Evolutionary conservation across 2,329 filamentous ascomycete species (phyloP).

Genomic region (Trichoderma semiorbis): DNA sequence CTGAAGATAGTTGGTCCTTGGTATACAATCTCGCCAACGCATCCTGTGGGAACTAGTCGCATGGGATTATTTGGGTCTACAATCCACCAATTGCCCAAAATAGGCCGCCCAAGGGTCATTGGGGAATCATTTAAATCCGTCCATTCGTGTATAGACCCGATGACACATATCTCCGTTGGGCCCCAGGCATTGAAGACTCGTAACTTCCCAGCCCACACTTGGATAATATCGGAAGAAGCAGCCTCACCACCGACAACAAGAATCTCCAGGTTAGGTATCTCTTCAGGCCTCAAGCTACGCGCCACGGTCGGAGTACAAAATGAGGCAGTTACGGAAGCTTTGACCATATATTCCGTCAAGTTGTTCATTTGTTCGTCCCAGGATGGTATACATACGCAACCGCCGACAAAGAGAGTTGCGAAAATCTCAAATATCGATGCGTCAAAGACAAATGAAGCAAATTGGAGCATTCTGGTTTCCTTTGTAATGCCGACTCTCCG

Average conservation of each 20-base stretch:
- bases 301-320: slow-evolving; percentile 6
- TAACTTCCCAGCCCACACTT: neutral
- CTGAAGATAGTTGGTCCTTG: neutral
- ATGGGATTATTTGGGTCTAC: slow-evolving; percentile 6
- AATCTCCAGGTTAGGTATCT: neutral
- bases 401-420: neutral
- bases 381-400: slow-evolving; percentile 20
- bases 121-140: neutral
- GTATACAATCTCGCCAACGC: neutral
- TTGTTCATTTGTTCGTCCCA: slow-evolving; percentile 16
- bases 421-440: slow-evolving; percentile 17
- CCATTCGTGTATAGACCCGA: slow-evolving; percentile 2
- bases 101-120: neutral
- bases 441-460: slow-evolving; percentile 21
- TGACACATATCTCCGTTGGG: slow-evolving; percentile 9
- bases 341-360: neutral
- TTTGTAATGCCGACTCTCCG: neutral
- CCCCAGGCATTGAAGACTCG: slow-evolving; percentile 11
- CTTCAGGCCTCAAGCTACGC: neutral
- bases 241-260: slow-evolving; percentile 10
- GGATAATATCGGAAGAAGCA: neutral
- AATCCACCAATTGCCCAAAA: slow-evolving; percentile 10
- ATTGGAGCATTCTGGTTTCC: slow-evolving; percentile 9
- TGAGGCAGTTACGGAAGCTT: neutral
- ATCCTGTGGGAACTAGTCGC: neutral